A percentile compares a stretch with the other conserved stretches of the same genome.
These are phyloP conservation scores for Tricladium varicosporioides DNA, from an alignment of 2,329 filamentous ascomycete species.

Conservation along the genomic window DNA sequence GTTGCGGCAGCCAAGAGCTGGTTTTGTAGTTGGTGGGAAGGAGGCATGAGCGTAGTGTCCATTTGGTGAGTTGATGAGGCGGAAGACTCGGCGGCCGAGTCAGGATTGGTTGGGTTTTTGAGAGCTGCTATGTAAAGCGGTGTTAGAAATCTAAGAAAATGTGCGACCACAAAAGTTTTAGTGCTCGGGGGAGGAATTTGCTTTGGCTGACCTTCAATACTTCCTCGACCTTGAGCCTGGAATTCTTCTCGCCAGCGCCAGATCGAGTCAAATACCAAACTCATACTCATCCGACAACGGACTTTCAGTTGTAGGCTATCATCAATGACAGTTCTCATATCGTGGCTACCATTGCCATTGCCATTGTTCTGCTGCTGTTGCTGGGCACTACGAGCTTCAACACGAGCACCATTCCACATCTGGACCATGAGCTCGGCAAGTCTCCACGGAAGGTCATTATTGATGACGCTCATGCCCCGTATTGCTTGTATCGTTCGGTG, in stretches of 20 bases:
- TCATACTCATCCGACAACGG: constrained; percentile 82
- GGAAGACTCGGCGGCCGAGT: constrained; percentile 72
- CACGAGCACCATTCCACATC: constrained; percentile 67
- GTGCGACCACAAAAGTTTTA: too few relatives aligned
- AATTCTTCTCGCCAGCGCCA: constrained; percentile 85
- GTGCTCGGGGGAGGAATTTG: constrained; percentile 12
- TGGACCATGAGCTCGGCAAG: constrained; percentile 84
- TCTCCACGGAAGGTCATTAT: constrained; percentile 77
- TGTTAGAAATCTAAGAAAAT: constrained; percentile 12
- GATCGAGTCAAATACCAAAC: constrained; percentile 78
- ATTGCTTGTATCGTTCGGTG: constrained; percentile 69
- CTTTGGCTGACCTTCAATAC: constrained; percentile 64
- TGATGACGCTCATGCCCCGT: constrained; percentile 68
- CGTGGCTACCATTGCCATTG: constrained; percentile 41
- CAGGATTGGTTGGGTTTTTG: constrained; percentile 83
- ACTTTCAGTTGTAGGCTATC: constrained; percentile 77
- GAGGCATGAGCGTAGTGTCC: constrained; percentile 56
- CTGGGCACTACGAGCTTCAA: constrained; percentile 36
- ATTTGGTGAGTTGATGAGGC: constrained; percentile 64
- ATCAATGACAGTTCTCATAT: constrained; percentile 45
- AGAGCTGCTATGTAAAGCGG: constrained; percentile 54
- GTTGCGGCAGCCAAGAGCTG: constrained; percentile 24
- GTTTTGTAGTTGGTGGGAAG: constrained; percentile 27
- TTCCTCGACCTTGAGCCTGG: constrained; percentile 67
- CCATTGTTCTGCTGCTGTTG: constrained; percentile 37